phyloP scores from a whole-genome alignment of 495 filamentous ascomycete genomes.

The Margaritispora aquatica region DNA sequence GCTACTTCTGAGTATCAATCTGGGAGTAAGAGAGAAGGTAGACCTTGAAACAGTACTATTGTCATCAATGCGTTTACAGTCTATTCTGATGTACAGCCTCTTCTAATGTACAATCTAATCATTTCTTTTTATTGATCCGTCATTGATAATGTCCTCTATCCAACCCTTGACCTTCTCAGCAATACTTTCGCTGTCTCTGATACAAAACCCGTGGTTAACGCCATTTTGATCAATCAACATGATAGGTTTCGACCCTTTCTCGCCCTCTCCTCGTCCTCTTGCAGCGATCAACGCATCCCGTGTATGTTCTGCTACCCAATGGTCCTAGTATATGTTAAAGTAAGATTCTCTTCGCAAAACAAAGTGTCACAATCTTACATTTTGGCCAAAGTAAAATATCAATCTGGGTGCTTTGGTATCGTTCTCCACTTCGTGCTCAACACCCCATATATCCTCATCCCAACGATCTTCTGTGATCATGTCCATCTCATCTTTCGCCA shows the following conservation, averaged over 20 bases:
- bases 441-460: constrained; percentile 77
- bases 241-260: constrained; percentile 42
- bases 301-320: constrained; percentile 75
- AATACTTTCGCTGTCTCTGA: constrained; percentile 57
- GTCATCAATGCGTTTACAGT: not conserved
- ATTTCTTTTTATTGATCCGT: not conserved
- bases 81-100: too few species aligned
- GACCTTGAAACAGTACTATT: constrained; percentile 7
- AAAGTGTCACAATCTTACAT: constrained; percentile 20
- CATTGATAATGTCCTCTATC: constrained; percentile 48
- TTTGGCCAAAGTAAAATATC: constrained; percentile 71
- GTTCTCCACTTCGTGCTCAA: constrained; percentile 32
- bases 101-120: too few species aligned
- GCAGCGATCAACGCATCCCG: constrained; percentile 66
- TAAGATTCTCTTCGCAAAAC: not conserved
- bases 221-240: constrained; percentile 70
- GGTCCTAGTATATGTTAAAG: constrained; percentile 38
- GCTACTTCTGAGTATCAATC: not conserved
- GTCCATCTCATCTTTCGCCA: constrained; percentile 71
- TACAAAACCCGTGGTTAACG: constrained; percentile 75
- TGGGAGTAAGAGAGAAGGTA: constrained; percentile 8
- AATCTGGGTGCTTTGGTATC: constrained; percentile 42
- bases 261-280: constrained; percentile 28
- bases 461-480: constrained; percentile 71
- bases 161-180: constrained; percentile 59